Evolutionary conservation across 352 stramenopile species (phyloP), one percentile per base, ranked within the genome.

Genomic region (Aphanomyces cochlioides): DNA sequence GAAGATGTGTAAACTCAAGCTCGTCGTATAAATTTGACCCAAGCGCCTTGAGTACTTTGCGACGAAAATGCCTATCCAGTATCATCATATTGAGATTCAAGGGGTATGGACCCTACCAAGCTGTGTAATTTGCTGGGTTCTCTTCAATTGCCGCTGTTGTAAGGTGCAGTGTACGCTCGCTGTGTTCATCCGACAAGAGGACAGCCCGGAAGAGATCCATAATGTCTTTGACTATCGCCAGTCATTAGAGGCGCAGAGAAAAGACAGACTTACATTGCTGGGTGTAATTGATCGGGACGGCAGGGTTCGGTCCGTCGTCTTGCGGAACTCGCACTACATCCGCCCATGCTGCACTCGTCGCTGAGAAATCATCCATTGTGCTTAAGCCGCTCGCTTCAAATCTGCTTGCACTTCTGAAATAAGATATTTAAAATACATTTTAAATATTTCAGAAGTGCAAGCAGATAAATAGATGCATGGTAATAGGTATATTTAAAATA

Each of bases 61-160:
- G 83, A 12, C 96, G 90, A 82, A 96, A 98, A 73, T 93, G 80
- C 74, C 74, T 78, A 28, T 19, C 7, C 34, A 66, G 38, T 56
- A 74, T 54, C 60, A 17, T 69, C 7, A 36, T 48, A 3, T 1
- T 72, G 13, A 15, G 37, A 19, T 17, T n/a, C n/a, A 65, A 21
- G 36, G 59, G 58, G 66, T 8, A 47, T 58, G 39, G 40, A 28
- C 4, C 63, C 38, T 85, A 85, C 97, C 97, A 99, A 47, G 96
- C 95, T n/a, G 96, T 99, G 80, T 99, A 99, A 84, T 99, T 98
- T 37, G 96, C 96, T 3, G 96, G 84, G 78, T 99, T 99, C 41
- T 86, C 84, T 72, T 98, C 80, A 43, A 99, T 90, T 73, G 98
- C 95, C 50, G 92, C 77, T 12, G 87, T 80, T 6, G 96, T 98